Conservation (phyloP, 2,329 filamentous ascomycete genomes). For the Fusarium luffae region DNA sequence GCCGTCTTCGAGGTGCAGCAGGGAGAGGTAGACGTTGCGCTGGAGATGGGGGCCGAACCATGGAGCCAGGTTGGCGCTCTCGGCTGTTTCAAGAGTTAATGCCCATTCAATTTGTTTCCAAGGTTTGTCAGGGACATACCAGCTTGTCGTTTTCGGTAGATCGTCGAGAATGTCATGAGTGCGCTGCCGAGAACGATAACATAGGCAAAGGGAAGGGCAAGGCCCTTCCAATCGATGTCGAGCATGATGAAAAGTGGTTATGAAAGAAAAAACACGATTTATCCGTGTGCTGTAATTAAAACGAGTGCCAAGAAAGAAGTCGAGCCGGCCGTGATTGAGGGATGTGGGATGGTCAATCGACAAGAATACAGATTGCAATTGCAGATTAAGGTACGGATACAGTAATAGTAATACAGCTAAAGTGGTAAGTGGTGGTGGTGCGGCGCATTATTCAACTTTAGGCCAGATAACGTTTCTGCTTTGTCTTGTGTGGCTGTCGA, state of each 20-base stretch:
- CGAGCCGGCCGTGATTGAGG: conserved; percentile 15
- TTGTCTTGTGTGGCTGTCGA: conserved; percentile 12
- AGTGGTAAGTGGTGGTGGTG: conserved; percentile 27
- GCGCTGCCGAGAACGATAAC: conserved; percentile 87
- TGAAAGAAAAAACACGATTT: conserved; percentile 7
- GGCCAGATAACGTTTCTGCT: conserved; percentile 34
- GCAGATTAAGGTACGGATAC: conserved; percentile 3
- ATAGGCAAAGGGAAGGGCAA: conserved; percentile 89
- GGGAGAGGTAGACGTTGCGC: conserved; percentile 93
- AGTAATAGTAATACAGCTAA: conserved; percentile 1
- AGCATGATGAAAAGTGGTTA: conserved; percentile 57
- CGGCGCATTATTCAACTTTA: conserved; percentile 37
- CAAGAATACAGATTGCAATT: conserved; percentile 27
- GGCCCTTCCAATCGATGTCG: conserved; percentile 81
- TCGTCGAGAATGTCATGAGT: conserved; percentile 88
- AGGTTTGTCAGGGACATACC: conserved; percentile 59
- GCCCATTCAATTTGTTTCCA: not conserved
- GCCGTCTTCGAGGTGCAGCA: conserved; percentile 79
- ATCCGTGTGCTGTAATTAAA: conserved; percentile 13
- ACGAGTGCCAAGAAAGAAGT: conserved; percentile 29
- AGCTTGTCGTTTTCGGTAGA: conserved; percentile 93
- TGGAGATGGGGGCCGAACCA: conserved; percentile 95
- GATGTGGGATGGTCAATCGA: conserved; percentile 17
- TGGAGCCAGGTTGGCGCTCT: conserved; percentile 86
- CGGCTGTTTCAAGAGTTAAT: conserved; percentile 60